A percentile compares a stretch with the other conserved stretches of the same genome.
Evolutionary conservation across 179 eudicot genomes (phyloP).

Genomic region (Monotropa hypopitys): DNA sequence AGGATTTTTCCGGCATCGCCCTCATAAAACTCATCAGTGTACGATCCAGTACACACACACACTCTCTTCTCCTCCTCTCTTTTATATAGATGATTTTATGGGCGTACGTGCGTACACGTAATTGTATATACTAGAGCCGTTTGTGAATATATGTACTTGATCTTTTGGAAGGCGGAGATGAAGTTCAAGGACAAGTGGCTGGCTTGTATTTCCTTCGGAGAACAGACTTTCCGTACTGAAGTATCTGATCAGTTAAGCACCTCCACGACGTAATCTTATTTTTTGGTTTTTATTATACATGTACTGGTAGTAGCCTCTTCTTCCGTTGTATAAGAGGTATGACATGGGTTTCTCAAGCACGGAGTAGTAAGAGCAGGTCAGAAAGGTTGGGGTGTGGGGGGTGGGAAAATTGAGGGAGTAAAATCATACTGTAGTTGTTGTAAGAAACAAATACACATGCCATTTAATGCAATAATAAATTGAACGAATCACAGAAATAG

Average conservation of each 20-base stretch:
- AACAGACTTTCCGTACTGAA: slow-evolving; percentile 80
- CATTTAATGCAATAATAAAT: too few relatives aligned
- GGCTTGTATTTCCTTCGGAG: slow-evolving; percentile 83
- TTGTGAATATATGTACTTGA: neutral
- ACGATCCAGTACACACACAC: slow-evolving; percentile 1
- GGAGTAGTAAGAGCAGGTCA: neutral
- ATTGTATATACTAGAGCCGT: neutral
- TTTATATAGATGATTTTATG: neutral
- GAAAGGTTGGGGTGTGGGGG: neutral
- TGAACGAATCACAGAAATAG: too few relatives aligned
- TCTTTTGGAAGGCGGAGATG: slow-evolving; percentile 71
- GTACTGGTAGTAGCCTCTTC: neutral
- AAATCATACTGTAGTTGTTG: neutral
- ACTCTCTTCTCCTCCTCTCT: neutral
- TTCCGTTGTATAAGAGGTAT: neutral
- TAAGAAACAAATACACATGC: too few relatives aligned
- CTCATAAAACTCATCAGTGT: slow-evolving; percentile 41
- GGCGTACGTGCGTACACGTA: neutral
- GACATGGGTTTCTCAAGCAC: neutral
- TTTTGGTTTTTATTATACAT: neutral
- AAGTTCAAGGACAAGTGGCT: slow-evolving; percentile 84
- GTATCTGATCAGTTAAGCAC: slow-evolving; percentile 61
- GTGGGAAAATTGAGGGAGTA: neutral
- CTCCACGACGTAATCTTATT: neutral
- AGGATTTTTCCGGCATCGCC: slow-evolving; percentile 68